These are phyloP conservation scores for Fusarium sp. DNA, from an alignment of 2,329 filamentous ascomycete species.

Conservation along the genomic window DNA sequence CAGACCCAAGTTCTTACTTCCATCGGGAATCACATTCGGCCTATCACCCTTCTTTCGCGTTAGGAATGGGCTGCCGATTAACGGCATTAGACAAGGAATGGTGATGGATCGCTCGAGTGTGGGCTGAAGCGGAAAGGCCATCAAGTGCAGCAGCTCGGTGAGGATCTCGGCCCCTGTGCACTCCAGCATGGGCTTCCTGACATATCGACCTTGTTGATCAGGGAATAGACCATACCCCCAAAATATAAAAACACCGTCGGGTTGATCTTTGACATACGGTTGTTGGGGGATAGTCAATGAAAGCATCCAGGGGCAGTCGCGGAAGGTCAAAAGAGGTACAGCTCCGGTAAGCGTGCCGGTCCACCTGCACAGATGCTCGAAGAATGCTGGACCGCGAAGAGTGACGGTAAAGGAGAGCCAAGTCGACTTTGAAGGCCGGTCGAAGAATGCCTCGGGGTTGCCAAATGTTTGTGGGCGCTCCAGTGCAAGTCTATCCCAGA, in stretches of 20 bases:
- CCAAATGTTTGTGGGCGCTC: slow-evolving; percentile 41
- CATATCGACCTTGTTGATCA: slow-evolving; percentile 42
- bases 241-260: slow-evolving; percentile 42
- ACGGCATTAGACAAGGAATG: slow-evolving; percentile 42
- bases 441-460: slow-evolving; percentile 47
- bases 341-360: slow-evolving; percentile 41
- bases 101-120: slow-evolving; percentile 44
- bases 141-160: slow-evolving; percentile 43
- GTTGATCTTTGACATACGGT: slow-evolving; percentile 44
- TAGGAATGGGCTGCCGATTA: slow-evolving; percentile 46
- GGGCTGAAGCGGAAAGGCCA: slow-evolving; percentile 43
- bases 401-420: slow-evolving; percentile 47
- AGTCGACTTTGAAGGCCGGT: slow-evolving; percentile 46
- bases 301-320: slow-evolving; percentile 47
- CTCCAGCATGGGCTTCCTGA: slow-evolving; percentile 45
- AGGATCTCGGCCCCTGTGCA: slow-evolving; percentile 46
- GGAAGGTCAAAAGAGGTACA: slow-evolving; percentile 45
- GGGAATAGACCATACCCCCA: slow-evolving; percentile 48
- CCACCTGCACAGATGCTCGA: slow-evolving; percentile 41
- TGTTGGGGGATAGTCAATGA: slow-evolving; percentile 44
- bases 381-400: slow-evolving; percentile 40
- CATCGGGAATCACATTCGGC: slow-evolving; percentile 41
- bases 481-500: slow-evolving; percentile 44
- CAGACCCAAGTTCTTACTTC: slow-evolving; percentile 44
- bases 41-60: slow-evolving; percentile 45